Conservation (phyloP, 2,329 filamentous ascomycete species). For the Colletotrichum tanaceti region DNA sequence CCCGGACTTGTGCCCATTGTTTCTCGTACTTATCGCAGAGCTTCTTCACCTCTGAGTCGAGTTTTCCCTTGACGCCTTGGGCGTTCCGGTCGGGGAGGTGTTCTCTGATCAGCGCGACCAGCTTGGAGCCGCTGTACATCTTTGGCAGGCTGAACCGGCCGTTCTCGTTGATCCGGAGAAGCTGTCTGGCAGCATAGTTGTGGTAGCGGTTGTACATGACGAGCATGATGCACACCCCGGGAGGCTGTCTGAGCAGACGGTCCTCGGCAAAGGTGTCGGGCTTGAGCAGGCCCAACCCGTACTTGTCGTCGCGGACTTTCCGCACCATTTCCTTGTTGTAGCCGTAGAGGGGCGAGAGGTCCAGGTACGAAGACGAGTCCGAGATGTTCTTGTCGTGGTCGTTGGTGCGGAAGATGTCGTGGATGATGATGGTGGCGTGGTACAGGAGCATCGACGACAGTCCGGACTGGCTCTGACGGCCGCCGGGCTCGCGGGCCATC, state of each 20-base stretch:
- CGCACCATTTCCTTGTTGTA: constrained; percentile 49
- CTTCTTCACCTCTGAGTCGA: background rate
- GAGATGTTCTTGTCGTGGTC: constrained; percentile 46
- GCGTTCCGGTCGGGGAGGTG: background rate
- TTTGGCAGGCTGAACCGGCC: constrained; percentile 37
- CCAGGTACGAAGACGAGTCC: constrained; percentile 57
- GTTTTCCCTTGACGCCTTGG: background rate
- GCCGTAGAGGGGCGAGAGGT: constrained; percentile 58
- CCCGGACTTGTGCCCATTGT: background rate
- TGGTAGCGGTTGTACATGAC: constrained; percentile 78
- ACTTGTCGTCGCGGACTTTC: constrained; percentile 49
- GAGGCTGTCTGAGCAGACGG: constrained; percentile 73
- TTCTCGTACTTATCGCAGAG: background rate
- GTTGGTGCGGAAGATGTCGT: constrained; percentile 48
- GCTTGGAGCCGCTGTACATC: background rate
- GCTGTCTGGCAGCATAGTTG: constrained; percentile 72
- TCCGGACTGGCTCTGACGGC: constrained; percentile 71
- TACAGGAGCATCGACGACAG: constrained; percentile 82
- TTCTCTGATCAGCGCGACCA: background rate
- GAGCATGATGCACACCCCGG: constrained; percentile 74
- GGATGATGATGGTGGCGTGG: constrained; percentile 73
- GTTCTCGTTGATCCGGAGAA: constrained; percentile 56
- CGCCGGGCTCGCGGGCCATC: constrained; percentile 63
- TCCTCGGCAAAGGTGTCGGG: constrained; percentile 74
- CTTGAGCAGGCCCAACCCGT: constrained; percentile 53